These are phyloP conservation scores for Sporothrix schenckii DNA, from an alignment of 2,329 filamentous ascomycete genomes.

Conservation along the genomic window DNA sequence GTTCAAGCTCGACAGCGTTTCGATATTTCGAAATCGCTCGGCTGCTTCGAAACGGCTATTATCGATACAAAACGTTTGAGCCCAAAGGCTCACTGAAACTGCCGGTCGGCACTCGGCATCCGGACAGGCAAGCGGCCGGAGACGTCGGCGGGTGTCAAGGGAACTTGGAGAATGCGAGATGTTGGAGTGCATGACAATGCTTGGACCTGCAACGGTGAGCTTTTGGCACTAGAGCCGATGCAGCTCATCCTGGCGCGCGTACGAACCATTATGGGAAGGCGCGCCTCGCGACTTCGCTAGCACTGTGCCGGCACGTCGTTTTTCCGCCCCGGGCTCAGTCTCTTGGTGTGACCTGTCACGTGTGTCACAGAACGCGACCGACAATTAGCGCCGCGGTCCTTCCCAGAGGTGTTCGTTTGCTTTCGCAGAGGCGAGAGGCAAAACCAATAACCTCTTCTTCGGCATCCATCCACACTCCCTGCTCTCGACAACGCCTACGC, in stretches of 20 bases:
- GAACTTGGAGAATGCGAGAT: neutral
- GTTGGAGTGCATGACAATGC: neutral
- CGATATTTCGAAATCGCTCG: neutral
- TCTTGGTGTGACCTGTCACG: conserved; percentile 14
- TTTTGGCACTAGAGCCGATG: conserved; percentile 28
- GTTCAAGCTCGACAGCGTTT: neutral
- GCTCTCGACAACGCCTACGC: neutral
- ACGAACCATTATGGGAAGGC: neutral
- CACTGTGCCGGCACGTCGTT: conserved; percentile 9
- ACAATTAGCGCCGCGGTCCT: conserved; percentile 15
- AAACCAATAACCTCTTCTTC: conserved; percentile 5
- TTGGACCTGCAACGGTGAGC: conserved; percentile 1
- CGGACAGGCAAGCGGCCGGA: neutral
- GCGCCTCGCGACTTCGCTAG: conserved; percentile 2
- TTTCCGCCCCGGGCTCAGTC: conserved; percentile 6
- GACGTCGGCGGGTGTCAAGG: neutral
- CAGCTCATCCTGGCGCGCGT: conserved; percentile 9
- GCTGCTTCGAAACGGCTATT: neutral
- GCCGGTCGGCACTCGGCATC: neutral
- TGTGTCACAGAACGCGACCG: neutral
- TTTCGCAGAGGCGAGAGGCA: conserved; percentile 21
- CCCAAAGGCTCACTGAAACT: neutral
- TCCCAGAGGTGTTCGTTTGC: conserved; percentile 16
- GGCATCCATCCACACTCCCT: conserved; percentile 10
- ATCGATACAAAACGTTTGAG: neutral